Base-by-base conservation (phyloP, 257 asterid genomes). In the Linaria vulgaris region DNA sequence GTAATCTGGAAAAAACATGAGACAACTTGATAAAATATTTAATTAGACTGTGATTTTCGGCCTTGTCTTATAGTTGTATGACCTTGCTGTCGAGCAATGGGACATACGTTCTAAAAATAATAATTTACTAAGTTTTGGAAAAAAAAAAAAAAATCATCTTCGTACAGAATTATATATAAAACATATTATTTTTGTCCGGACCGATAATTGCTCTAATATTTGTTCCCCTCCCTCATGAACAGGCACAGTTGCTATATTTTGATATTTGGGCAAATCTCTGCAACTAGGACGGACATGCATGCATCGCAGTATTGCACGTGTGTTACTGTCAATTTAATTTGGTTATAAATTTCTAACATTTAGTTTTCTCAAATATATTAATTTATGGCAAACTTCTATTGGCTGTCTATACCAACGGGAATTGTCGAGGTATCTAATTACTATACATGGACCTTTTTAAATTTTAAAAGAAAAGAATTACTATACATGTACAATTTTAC, bases 281-380 rank as follows among this genome's bases (percentile, higher is more conserved):
- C 72, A 48, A 27, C 54, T 55, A 60, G 34, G 69, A 63, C 74
- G 25, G 66, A 63, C 71, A 57, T 57, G 52, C 61, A 58, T 63
- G 69, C 76, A 74, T 74, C 79, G 70, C 70, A 8, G 70, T 68
- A 8, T 34, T 52, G 74, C 83, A 78, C 78, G 69, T 72, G 76
- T 64, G 74, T 53, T 23, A 53, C 13, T 20, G 10, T 27, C 44
- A 25, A 23, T 54, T 46, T 46, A 25, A 23, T 54, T 46, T 46
- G 17, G 8, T 14, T 46, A 46, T 15, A 14, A 2, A 15, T 46
- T 3, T 15, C 4, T 46, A 46, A 0, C 17, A 46, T 46, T n/a
- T n/a, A n/a, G n/a, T n/a, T n/a, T n/a, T n/a, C n/a, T n/a, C n/a
- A n/a, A n/a, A n/a, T n/a, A n/a, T n/a, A n/a, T n/a, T n/a, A 4